These are phyloP conservation scores for Podospora didyma DNA, from an alignment of 495 filamentous ascomycete genomes.

Conservation along the genomic window DNA sequence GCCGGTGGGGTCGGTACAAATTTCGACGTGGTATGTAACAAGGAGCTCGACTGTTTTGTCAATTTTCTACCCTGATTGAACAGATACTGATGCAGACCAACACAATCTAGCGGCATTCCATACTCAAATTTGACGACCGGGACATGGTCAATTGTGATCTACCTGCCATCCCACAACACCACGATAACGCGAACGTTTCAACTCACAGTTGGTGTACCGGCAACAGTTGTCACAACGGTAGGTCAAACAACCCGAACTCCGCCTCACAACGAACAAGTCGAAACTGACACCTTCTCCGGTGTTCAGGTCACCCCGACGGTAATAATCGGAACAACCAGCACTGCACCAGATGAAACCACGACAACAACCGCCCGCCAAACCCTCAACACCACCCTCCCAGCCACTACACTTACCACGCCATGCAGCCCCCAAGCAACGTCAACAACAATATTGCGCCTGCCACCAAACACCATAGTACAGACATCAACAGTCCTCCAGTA, in stretches of 20 bases:
- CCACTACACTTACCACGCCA: not conserved
- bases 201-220: slow-evolving; percentile 4
- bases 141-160: slow-evolving; percentile 11
- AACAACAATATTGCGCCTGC: slow-evolving; percentile 5
- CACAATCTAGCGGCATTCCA: slow-evolving; percentile 4
- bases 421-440: not conserved
- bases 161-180: not conserved
- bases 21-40: slow-evolving; percentile 17
- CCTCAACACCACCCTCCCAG: slow-evolving; percentile 1
- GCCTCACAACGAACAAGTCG: too few species aligned
- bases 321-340: slow-evolving; percentile 3
- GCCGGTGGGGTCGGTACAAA: slow-evolving; percentile 4
- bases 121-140: slow-evolving; percentile 12
- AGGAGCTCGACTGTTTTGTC: too few species aligned
- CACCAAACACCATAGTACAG: slow-evolving; percentile 3
- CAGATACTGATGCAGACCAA: too few species aligned
- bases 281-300: not conserved
- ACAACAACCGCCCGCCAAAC: not conserved
- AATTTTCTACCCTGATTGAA: too few species aligned
- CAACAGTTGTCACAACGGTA: slow-evolving; percentile 11
- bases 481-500: slow-evolving; percentile 1
- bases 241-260: too few species aligned
- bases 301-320: slow-evolving; percentile 15
- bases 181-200: slow-evolving; percentile 9
- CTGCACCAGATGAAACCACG: not conserved